A percentile compares a stretch with the other conserved stretches of the same genome.
These are phyloP conservation scores for Camelina sativa DNA, from an alignment of 345 rosid species.

Conservation along the genomic window DNA sequence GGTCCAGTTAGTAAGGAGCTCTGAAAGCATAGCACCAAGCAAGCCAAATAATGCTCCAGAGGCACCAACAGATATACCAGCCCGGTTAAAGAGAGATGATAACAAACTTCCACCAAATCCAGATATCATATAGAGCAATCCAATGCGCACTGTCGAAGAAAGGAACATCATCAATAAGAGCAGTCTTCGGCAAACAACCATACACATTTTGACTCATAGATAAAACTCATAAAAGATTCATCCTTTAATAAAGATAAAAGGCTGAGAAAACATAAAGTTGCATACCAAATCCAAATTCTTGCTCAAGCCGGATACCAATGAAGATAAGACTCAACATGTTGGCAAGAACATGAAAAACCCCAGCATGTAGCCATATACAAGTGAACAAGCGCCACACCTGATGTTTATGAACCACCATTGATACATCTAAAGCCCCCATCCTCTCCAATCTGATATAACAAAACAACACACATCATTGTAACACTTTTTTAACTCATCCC, in stretches of 20 bases:
- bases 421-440: constrained; percentile 76
- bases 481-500: neutral
- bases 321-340: constrained; percentile 92
- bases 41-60: constrained; percentile 98
- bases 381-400: constrained; percentile 85
- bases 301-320: constrained; percentile 94
- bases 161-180: neutral
- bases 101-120: constrained; percentile 94
- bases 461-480: constrained; percentile 1
- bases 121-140: constrained; percentile 72
- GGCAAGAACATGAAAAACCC: constrained; percentile 87
- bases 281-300: constrained; percentile 93
- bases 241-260: neutral
- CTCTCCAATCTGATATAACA: constrained; percentile 62
- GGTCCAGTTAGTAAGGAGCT: constrained; percentile 94
- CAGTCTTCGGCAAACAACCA: neutral
- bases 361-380: constrained; percentile 98
- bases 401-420: constrained; percentile 55
- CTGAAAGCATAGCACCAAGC: constrained; percentile 96
- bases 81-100: constrained; percentile 79
- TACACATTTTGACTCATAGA: neutral
- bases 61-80: constrained; percentile 94
- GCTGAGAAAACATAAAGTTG: neutral
- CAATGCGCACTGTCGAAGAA: constrained; percentile 73
- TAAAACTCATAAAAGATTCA: neutral